Evolutionary conservation across 2,329 filamentous ascomycete species (phyloP).

Genomic region (Podosphaera fusca): DNA sequence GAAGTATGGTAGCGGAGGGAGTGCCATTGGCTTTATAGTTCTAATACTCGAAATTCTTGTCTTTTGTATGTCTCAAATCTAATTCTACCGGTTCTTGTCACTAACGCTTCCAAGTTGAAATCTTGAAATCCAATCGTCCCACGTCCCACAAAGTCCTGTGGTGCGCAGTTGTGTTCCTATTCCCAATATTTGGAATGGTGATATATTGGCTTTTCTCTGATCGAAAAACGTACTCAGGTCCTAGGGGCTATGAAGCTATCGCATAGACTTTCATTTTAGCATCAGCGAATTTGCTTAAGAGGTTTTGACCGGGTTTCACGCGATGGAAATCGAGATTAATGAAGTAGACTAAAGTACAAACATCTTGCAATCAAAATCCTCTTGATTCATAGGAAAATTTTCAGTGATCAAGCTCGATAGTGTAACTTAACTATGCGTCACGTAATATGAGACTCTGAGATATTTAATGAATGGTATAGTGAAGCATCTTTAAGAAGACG

Average conservation of each 20-base stretch:
- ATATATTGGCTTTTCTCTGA: slow-evolving; percentile 43
- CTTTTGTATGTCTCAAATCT: slow-evolving; percentile 26
- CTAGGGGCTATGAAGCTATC: slow-evolving; percentile 28
- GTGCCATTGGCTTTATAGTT: slow-evolving; percentile 36
- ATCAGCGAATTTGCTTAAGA: not conserved
- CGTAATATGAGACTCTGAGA: no score
- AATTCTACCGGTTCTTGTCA: not conserved
- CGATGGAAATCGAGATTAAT: no score
- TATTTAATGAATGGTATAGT: no score
- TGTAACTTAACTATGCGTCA: no score
- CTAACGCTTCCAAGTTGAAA: slow-evolving; percentile 27
- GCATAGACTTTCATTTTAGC: not conserved
- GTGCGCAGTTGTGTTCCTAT: slow-evolving; percentile 39
- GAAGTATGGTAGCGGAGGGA: slow-evolving; percentile 38
- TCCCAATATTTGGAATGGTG: slow-evolving; percentile 36
- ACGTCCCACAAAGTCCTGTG: slow-evolving; percentile 34
- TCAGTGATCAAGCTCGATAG: no score
- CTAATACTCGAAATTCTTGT: slow-evolving; percentile 38
- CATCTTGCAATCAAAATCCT: no score
- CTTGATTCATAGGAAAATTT: no score
- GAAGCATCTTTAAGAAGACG: no score
- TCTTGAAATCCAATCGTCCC: slow-evolving; percentile 38
- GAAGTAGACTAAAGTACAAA: no score
- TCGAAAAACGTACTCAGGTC: slow-evolving; percentile 29
- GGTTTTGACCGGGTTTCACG: not conserved